phyloP scores from a whole-genome alignment of 225 moss, liverwort and hornwort species.

The Bryoerythrophyllum caledonicum region DNA sequence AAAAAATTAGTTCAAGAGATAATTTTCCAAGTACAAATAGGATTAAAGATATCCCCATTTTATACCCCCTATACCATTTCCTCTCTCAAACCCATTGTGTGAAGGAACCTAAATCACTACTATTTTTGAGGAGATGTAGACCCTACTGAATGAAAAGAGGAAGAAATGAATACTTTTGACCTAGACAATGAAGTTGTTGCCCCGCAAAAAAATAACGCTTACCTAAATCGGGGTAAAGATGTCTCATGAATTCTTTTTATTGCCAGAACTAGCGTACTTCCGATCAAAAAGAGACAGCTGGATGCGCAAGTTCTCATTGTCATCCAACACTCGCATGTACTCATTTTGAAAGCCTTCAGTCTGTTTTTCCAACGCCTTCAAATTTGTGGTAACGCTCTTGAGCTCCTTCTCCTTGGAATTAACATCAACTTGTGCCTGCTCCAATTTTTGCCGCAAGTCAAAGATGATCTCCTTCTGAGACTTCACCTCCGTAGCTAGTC shows the following conservation, averaged over 20 bases:
- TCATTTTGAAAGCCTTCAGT: slow-evolving; percentile 70
- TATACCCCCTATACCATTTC: no score
- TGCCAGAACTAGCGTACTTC: slow-evolving; percentile 53
- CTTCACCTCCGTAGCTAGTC: slow-evolving; percentile 41
- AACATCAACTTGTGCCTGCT: slow-evolving; percentile 54
- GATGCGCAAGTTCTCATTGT: slow-evolving; percentile 68
- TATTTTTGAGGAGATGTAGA: no score
- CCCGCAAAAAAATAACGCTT: neutral
- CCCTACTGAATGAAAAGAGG: no score
- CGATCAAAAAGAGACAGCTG: slow-evolving; percentile 71
- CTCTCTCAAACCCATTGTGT: no score
- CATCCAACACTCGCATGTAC: slow-evolving; percentile 69
- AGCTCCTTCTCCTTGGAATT: slow-evolving; percentile 68
- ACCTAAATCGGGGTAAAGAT: neutral
- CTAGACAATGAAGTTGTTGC: neutral
- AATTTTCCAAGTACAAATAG: no score
- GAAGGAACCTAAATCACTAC: no score
- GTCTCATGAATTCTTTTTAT: slow-evolving; percentile 62
- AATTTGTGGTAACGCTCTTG: slow-evolving; percentile 52
- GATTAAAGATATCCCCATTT: no score
- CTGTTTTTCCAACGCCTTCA: slow-evolving; percentile 76
- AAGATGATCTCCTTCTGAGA: slow-evolving; percentile 60
- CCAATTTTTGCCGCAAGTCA: slow-evolving; percentile 68
- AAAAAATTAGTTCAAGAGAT: no score
- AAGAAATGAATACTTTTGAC: no score